These are phyloP conservation scores for Fomitopsis schrenkii DNA, from an alignment of 1,284 basidiomycete genomes.

Conservation along the genomic window DNA sequence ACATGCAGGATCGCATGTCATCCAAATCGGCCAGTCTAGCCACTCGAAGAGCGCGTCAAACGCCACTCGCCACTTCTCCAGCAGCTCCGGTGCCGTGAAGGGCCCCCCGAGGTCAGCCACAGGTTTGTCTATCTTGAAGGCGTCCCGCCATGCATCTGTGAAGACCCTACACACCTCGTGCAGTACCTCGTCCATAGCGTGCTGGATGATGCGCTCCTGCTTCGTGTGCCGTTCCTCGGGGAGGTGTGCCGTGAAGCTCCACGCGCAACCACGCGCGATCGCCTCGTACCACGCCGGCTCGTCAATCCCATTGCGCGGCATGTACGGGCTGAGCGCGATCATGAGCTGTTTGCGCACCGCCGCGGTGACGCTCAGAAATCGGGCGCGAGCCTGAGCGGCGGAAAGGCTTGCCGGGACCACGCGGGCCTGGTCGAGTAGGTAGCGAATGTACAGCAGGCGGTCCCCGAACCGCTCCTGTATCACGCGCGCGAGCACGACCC, in stretches of 20 bases:
- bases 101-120: neutral
- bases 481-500: neutral
- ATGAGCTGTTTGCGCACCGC: neutral
- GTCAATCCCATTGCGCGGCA: neutral
- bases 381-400: neutral
- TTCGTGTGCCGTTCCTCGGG: neutral
- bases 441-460: neutral
- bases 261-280: neutral
- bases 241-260: neutral
- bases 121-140: neutral
- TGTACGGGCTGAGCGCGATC: neutral
- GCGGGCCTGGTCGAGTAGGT: neutral
- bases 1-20: neutral
- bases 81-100: neutral
- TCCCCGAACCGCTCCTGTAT: neutral
- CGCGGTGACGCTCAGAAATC: neutral
- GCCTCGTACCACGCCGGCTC: neutral
- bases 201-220: neutral
- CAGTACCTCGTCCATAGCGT: neutral
- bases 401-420: neutral
- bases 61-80: neutral
- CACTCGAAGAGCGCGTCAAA: neutral
- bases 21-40: neutral
- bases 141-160: neutral
- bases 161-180: neutral